Evolutionary conservation across 164 flowering plant genomes (phyloP).

Genomic region (Annona squamosa): DNA sequence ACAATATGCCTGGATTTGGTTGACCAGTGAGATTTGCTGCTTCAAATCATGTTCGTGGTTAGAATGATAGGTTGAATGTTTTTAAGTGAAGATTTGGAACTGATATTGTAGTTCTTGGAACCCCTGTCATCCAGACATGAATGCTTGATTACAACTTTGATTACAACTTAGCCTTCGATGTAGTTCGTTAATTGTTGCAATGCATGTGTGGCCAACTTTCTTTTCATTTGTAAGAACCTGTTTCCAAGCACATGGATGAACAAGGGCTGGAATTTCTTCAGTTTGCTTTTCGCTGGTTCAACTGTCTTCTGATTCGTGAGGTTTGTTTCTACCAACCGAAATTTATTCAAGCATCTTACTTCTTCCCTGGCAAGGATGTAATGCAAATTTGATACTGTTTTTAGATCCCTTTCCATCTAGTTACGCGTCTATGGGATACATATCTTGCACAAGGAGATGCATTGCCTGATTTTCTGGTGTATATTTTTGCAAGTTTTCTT

Average conservation of each 20-base stretch:
- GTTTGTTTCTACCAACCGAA: constrained; percentile 26
- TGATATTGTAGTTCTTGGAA: background rate
- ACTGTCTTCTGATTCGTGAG: constrained; percentile 97
- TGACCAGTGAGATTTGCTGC: background rate
- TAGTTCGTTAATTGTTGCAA: background rate
- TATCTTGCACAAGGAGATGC: constrained; percentile 99
- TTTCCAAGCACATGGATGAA: constrained; percentile 88
- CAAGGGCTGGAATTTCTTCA: constrained; percentile 97
- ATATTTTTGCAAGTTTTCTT: constrained; percentile 91
- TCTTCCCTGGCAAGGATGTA: background rate
- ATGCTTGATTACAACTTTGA: background rate
- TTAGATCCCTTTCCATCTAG: constrained; percentile 86
- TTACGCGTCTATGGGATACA: constrained; percentile 96
- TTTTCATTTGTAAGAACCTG: constrained; percentile 57
- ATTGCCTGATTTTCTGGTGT: constrained; percentile 92
- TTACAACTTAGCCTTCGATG: background rate
- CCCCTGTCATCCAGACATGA: background rate
- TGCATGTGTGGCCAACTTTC: background rate
- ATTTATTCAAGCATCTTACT: background rate
- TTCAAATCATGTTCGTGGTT: background rate
- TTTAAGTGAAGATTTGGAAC: too few relatives aligned
- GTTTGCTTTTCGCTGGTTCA: constrained; percentile 99
- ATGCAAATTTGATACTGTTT: constrained; percentile 4
- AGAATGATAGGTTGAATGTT: background rate
- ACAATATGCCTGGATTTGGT: background rate